Evolutionary conservation across 1,139 yeast species (phyloP).

Genomic region (Yamadazyma spencermartinsiae): DNA sequence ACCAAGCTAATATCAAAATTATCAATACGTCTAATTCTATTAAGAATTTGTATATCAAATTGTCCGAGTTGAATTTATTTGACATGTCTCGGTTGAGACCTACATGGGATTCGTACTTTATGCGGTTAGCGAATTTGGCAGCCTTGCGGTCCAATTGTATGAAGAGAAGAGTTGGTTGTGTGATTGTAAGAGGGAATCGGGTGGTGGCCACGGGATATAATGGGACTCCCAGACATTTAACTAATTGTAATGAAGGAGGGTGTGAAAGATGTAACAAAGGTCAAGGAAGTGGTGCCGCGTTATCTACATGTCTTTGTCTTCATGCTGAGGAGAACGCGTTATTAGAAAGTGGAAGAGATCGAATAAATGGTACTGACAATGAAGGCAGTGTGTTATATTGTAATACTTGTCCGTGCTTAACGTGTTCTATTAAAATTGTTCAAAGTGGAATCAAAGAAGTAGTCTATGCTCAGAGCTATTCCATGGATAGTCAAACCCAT

Average conservation of each 20-base stretch:
- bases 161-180: slow-evolving; percentile 97
- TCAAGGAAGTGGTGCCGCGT: slow-evolving; percentile 58
- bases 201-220: slow-evolving; percentile 96
- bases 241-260: slow-evolving; percentile 94
- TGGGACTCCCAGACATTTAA: slow-evolving; percentile 89
- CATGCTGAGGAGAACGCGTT: slow-evolving; percentile 98
- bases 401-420: slow-evolving; percentile 95
- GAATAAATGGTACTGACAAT: slow-evolving; percentile 42
- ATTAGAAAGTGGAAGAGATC: slow-evolving; percentile 88
- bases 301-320: slow-evolving; percentile 84
- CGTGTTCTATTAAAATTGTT: slow-evolving; percentile 92
- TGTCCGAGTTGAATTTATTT: slow-evolving; percentile 54
- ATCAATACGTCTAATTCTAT: slow-evolving; percentile 56
- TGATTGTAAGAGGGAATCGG: slow-evolving; percentile 78
- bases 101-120: slow-evolving; percentile 93
- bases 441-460: slow-evolving; percentile 91
- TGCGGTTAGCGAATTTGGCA: slow-evolving; percentile 90
- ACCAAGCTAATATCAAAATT: slow-evolving; percentile 60
- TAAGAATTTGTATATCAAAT: slow-evolving; percentile 48
- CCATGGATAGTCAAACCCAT: slow-evolving; percentile 81
- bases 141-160: slow-evolving; percentile 92
- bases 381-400: slow-evolving; percentile 73
- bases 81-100: slow-evolving; percentile 77
- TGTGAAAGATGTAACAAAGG: slow-evolving; percentile 80
- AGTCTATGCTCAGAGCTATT: slow-evolving; percentile 89